Base-by-base conservation (phyloP, 768 basidiomycete species). In the Nidula microcarpa region DNA sequence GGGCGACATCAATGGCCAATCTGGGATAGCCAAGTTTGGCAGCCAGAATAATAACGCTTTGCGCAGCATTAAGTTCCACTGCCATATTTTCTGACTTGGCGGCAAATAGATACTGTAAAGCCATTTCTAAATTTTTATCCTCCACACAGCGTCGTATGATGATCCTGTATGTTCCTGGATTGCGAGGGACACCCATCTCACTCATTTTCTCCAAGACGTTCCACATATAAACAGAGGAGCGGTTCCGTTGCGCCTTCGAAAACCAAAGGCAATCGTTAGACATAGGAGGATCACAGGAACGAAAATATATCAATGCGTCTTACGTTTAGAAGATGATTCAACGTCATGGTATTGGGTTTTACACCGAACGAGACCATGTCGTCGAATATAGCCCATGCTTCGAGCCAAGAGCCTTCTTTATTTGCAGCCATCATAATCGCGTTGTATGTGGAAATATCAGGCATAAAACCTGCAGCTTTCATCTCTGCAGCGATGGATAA, bases 1-100 rank as follows among this genome's bases (percentile, higher is more conserved):
- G 66, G 0, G 85, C 84, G 11, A 94, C 62, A 50, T 93, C 91
- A 46, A 91, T 65, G 2, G 91, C 91, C 23, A 94, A 74, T 48
- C 82, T 77, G 0, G 89, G 77, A 53, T 78, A 71, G 17, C 81
- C 80, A 47, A 72, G 65, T 0, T 75, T 62, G 4, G 87, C 79
- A 3, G 84, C 82, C 30, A 83, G 62, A 7, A 63, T 60, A 47
- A 92, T 75, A 43, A 90, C 66, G 8, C 64, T 69, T 55, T 84
- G 78, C 0, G 77, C 76, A 4, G 81, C 74, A 7, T 66, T 62
- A 10, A 84, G 63, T 16, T 74, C 74, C 0, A 85, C 83, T 1
- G 75, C 65, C 1, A 91, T 60, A 1, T 77, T 77, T 10, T 69
- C 70, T 10, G 50, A 53, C 49, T 77, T 76, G 83, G 91, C 84